A percentile compares a stretch with the other conserved stretches of the same genome.
Evolutionary conservation across 345 rosid species (phyloP).

Genomic region (Anacardium occidentale): DNA sequence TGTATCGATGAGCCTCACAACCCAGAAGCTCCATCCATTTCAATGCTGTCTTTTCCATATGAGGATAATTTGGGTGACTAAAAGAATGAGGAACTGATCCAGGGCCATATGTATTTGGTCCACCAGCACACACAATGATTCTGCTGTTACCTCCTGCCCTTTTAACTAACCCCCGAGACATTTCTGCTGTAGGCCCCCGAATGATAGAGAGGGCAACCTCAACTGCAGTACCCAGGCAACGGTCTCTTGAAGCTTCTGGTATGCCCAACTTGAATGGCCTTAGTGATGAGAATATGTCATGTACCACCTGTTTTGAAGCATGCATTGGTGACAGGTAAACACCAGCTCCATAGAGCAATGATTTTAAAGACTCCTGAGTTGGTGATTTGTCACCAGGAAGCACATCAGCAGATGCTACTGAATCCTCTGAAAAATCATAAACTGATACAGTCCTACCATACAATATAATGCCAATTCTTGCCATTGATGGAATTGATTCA

Average conservation of each 20-base stretch:
- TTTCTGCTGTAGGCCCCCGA: constrained; percentile 90
- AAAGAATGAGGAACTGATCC: constrained; percentile 87
- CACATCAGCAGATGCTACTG: constrained; percentile 93
- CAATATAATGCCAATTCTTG: constrained; percentile 80
- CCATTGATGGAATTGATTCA: constrained; percentile 72
- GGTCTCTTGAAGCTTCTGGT: constrained; percentile 85
- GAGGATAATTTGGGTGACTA: constrained; percentile 81
- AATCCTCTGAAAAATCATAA: constrained; percentile 90
- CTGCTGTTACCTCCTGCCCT: constrained; percentile 89
- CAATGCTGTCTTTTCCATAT: constrained; percentile 79
- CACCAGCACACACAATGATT: constrained; percentile 90
- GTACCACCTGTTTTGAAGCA: constrained; percentile 91
- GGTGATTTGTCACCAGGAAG: constrained; percentile 90
- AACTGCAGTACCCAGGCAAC: constrained; percentile 87
- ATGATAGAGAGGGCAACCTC: constrained; percentile 90
- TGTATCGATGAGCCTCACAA: constrained; percentile 64
- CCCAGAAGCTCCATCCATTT: constrained; percentile 91
- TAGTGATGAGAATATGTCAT: constrained; percentile 83
- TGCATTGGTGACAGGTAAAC: constrained; percentile 91
- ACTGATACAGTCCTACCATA: constrained; percentile 87
- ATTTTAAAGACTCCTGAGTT: constrained; percentile 67
- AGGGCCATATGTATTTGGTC: constrained; percentile 90
- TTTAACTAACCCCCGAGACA: constrained; percentile 81
- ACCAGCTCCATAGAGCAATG: constrained; percentile 90
- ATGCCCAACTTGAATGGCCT: constrained; percentile 71